Evolutionary conservation across 2,329 filamentous ascomycete species (phyloP).

Genomic region (Cyphellophora attinorum): DNA sequence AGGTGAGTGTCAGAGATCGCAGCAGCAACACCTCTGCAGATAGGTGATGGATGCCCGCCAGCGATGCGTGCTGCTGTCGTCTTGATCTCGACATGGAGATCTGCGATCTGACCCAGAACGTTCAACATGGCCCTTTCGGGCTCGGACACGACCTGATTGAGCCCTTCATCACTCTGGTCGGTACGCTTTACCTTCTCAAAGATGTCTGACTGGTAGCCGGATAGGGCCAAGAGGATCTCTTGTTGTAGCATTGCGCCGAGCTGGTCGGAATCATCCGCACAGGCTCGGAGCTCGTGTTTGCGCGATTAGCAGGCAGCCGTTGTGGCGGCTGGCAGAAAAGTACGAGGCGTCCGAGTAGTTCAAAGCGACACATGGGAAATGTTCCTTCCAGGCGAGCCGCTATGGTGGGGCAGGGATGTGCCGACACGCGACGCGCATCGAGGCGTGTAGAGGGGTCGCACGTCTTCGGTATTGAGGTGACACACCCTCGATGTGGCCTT

Average conservation of each 20-base stretch:
- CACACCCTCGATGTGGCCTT: too few species aligned
- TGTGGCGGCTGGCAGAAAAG: conserved; percentile 30
- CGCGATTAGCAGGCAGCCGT: conserved; percentile 4
- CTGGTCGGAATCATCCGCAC: too few species aligned
- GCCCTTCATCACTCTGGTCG: conserved; percentile 30
- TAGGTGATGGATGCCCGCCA: conserved; percentile 63
- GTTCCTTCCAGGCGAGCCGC: too few species aligned
- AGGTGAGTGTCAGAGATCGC: conserved; percentile 68
- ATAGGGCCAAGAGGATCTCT: conserved; percentile 95
- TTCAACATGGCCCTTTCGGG: conserved; percentile 74
- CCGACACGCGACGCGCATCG: too few species aligned
- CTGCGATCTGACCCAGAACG: conserved; percentile 66
- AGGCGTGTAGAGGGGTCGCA: too few species aligned
- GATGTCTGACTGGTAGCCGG: conserved; percentile 83
- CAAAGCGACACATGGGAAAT: conserved; percentile 37
- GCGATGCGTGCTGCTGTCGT: conserved; percentile 58
- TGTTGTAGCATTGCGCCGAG: conserved; percentile 88
- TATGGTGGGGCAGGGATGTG: too few species aligned
- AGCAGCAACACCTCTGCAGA: conserved; percentile 79
- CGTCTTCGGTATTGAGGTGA: too few species aligned
- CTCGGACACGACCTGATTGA: conserved; percentile 51
- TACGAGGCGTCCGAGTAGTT: conserved; percentile 33
- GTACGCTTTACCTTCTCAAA: conserved; percentile 37
- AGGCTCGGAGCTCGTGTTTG: too few species aligned
- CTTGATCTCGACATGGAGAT: conserved; percentile 65